A percentile compares a stretch with the other conserved stretches of the same genome.
Conservation (phyloP, 306 rosid species). For the Boehmeria nivea region DNA sequence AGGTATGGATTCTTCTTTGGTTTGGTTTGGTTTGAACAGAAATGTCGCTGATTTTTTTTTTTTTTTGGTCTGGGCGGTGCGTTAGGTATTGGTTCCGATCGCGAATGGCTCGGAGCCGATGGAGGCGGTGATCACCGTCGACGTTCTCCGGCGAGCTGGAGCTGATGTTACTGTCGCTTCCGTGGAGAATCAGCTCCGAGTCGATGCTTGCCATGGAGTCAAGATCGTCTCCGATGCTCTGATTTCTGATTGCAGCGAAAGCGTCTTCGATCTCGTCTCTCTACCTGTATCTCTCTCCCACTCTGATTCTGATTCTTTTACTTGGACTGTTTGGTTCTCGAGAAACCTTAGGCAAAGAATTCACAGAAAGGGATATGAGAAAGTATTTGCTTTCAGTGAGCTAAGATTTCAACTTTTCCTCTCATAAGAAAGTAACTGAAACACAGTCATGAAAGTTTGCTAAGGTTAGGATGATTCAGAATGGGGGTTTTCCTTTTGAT, state of each 20-base stretch:
- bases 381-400: neutral
- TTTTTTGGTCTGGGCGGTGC: neutral
- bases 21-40: neutral
- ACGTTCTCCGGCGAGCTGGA: conserved; percentile 87
- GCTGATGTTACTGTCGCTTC: conserved; percentile 89
- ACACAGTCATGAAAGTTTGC: no score
- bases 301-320: neutral
- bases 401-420: no score
- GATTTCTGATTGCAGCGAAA: conserved; percentile 44
- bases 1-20: neutral
- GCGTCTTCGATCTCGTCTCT: conserved; percentile 68
- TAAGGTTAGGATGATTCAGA: no score
- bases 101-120: conserved; percentile 88
- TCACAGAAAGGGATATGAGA: neutral
- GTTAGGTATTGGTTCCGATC: conserved; percentile 72
- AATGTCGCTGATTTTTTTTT: neutral
- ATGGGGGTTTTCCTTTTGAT: no score
- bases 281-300: conserved; percentile 46
- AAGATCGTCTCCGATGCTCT: conserved; percentile 72
- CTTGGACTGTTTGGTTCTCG: neutral
- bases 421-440: neutral
- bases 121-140: conserved; percentile 77
- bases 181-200: conserved; percentile 48
- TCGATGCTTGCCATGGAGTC: conserved; percentile 64
- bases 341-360: neutral